These are phyloP conservation scores for Alternaria panax DNA, from an alignment of 2,329 filamentous ascomycete species.

Conservation along the genomic window DNA sequence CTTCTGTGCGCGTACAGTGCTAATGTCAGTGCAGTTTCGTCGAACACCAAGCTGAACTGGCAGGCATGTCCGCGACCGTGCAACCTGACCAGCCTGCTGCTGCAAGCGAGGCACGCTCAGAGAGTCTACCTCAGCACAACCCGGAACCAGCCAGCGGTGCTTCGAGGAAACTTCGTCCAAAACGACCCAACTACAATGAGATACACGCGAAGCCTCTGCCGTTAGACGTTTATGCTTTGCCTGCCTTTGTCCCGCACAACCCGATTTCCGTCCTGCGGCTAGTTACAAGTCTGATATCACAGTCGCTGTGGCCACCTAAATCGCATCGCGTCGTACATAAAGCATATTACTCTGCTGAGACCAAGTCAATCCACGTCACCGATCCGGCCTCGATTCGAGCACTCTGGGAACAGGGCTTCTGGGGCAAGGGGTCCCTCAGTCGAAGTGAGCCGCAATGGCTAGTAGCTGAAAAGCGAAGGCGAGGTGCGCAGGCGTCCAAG, in stretches of 20 bases:
- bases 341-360: constrained; percentile 82
- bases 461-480: constrained; percentile 77
- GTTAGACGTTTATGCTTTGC: constrained; percentile 81
- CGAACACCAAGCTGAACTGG: constrained; percentile 10
- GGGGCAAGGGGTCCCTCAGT: constrained; percentile 91
- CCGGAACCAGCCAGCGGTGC: constrained; percentile 26
- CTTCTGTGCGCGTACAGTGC: constrained; percentile 4
- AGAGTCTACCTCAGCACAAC: constrained; percentile 11
- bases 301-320: constrained; percentile 70
- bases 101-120: constrained; percentile 13
- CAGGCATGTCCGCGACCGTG: constrained; percentile 24
- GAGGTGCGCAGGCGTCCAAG: constrained; percentile 67
- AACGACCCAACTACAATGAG: constrained; percentile 67
- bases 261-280: constrained; percentile 87
- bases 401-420: constrained; percentile 97
- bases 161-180: constrained; percentile 39
- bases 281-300: constrained; percentile 76
- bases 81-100: constrained; percentile 16
- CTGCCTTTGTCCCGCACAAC: constrained; percentile 89
- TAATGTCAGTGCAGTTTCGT: constrained; percentile 21
- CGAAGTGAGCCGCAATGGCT: constrained; percentile 96
- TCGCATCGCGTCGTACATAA: constrained; percentile 71
- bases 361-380: constrained; percentile 83
- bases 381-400: constrained; percentile 77
- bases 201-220: constrained; percentile 85